These are phyloP conservation scores for Kazachstania sp. DNA, from an alignment of 1,139 yeast species.

Conservation along the genomic window DNA sequence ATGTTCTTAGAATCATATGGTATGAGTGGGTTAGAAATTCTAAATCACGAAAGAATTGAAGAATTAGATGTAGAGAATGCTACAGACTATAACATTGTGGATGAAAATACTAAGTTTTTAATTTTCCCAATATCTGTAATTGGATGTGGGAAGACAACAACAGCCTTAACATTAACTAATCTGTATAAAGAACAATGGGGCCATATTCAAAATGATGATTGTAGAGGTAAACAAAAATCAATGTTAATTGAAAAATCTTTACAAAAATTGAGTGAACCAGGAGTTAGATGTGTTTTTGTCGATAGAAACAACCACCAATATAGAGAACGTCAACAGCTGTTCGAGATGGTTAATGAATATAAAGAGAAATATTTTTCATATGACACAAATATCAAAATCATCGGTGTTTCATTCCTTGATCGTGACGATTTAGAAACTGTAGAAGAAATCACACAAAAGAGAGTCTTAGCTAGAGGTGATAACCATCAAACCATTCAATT, in stretches of 20 bases:
- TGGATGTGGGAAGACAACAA: constrained; percentile 94
- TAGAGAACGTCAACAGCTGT: constrained; percentile 60
- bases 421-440: constrained; percentile 27
- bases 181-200: constrained; percentile 56
- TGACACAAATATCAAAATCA: constrained; percentile 38
- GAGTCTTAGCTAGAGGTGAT: constrained; percentile 70
- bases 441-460: constrained; percentile 41
- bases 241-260: constrained; percentile 47
- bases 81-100: constrained; percentile 26
- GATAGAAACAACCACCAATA: constrained; percentile 78
- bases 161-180: constrained; percentile 49
- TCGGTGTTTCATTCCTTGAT: constrained; percentile 66
- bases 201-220: constrained; percentile 80
- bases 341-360: constrained; percentile 42
- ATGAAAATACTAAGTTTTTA: constrained; percentile 43
- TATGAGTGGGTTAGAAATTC: constrained; percentile 39
- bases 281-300: constrained; percentile 48
- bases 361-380: constrained; percentile 35
- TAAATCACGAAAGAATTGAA: constrained; percentile 32
- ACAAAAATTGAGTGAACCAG: constrained; percentile 32
- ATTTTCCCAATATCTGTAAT: constrained; percentile 80
- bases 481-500: constrained; percentile 80
- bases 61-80: constrained; percentile 31
- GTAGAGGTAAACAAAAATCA: constrained; percentile 41
- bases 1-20: constrained; percentile 45